Evolutionary conservation across 2,329 filamentous ascomycete genomes (phyloP), one percentile per base, ranked within the genome.

Genomic region (Penicillium sp.): DNA sequence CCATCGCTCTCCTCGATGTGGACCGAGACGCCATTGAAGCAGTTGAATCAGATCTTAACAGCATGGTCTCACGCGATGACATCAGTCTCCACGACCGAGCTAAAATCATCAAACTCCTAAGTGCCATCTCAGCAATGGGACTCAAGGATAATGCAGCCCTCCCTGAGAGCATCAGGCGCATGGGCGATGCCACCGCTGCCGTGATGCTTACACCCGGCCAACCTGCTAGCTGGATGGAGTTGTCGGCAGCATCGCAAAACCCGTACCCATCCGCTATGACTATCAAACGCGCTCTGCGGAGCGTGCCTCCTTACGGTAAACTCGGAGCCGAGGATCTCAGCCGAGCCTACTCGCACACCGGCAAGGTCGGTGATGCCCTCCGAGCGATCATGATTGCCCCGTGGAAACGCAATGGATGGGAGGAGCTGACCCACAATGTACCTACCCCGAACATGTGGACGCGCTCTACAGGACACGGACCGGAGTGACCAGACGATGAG

Each of bases 181-280:
- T 82, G 32, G 73, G 77, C 1, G 84, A 93, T 69, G 79, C 87
- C 1, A 83, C 88, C 61, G 80, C 77, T 15, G 84, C 88, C 48
- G 80, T 95, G 17, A 85, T 96, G 79, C 77, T 96, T 21, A 79
- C 86, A 43, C 93, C 93, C 0, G 77, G 84, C 51, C 78, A 89
- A 51, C 82, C 89, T 0, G 80, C 86, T 45, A 87, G 88, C 0
- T 98, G 93, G 93, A 78, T 81, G 37, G 77, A 85, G 44, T 74
- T 97, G 22, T 82, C 86, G 0, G 76, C 81, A 33, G 67, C 79
- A 0, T 78, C 77, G 0, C 79, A 77, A 2, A 70, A 75, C 37
- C 60, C 65, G 5, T 77, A 77, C 57, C 73, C 78, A 7, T 84
- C 87, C 3, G 81, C 87, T 57, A 89, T 95, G 82, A 87, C 89